Conservation (phyloP, 2,329 filamentous ascomycete genomes). For the Diaporthe citriasiana region DNA sequence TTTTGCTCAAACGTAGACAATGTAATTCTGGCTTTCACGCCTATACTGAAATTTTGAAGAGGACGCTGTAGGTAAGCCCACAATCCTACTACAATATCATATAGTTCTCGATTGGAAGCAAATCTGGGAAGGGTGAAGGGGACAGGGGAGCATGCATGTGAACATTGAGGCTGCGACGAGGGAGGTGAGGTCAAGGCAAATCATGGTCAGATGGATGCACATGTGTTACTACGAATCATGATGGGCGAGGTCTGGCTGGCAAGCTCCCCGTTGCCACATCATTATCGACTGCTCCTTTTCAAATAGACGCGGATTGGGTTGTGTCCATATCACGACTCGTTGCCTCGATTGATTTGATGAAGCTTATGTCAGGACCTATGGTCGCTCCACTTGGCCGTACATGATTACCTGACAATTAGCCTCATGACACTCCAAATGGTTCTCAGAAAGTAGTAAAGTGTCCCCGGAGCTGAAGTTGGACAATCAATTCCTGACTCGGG, state of each 20-base stretch:
- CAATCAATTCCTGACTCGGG: neutral
- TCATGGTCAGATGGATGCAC: neutral
- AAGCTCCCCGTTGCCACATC: neutral
- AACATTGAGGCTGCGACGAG: neutral
- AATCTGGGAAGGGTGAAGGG: neutral
- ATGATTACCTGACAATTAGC: neutral
- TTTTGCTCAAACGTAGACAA: neutral
- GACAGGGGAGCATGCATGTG: too few species aligned
- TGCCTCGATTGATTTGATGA: neutral
- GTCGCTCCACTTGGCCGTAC: too few species aligned
- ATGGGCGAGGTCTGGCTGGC: neutral
- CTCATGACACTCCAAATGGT: neutral
- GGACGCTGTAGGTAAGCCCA: too few species aligned
- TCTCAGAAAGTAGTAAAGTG: neutral
- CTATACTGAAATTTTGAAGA: neutral
- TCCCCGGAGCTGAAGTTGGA: too few species aligned
- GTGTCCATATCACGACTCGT: neutral
- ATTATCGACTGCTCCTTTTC: neutral
- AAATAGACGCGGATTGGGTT: neutral
- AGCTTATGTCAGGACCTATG: neutral
- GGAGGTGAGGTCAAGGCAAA: neutral
- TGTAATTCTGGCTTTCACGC: neutral
- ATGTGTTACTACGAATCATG: neutral
- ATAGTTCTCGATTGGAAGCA: too few species aligned
- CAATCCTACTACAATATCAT: too few species aligned